Percentiles rank a stretch among this genome's conserved stretches.
phyloP scores from a whole-genome alignment of 2,329 filamentous ascomycete species.

The Spiromastix sp. region DNA sequence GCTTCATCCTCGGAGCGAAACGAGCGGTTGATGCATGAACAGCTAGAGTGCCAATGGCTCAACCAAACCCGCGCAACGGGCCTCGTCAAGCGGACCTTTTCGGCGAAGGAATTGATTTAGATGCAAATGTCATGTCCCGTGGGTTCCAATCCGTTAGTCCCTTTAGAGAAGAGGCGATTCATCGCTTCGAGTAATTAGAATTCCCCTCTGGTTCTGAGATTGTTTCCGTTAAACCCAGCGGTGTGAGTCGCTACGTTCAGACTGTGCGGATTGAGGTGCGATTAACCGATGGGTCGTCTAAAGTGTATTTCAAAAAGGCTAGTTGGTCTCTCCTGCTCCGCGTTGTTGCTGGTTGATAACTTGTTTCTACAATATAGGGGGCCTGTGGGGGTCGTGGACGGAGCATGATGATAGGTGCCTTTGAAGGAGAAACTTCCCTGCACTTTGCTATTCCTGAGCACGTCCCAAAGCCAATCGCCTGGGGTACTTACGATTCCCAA shows the following conservation, averaged over 20 bases:
- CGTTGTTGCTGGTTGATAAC: background rate
- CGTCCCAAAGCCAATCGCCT: constrained; percentile 19
- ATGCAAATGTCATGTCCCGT: constrained; percentile 4
- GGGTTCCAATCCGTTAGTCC: background rate
- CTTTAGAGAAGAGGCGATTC: background rate
- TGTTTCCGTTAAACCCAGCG: background rate
- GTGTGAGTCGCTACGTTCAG: background rate
- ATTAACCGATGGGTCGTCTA: background rate
- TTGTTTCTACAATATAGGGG: background rate
- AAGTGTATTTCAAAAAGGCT: background rate
- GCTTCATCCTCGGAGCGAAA: no score
- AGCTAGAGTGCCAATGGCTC: no score
- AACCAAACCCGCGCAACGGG: no score
- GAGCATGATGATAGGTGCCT: constrained; percentile 21
- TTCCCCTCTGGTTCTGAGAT: background rate
- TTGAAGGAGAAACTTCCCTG: constrained; percentile 18
- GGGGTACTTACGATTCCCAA: constrained; percentile 14
- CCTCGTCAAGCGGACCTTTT: background rate
- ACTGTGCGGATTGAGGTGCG: background rate
- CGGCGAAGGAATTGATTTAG: background rate
- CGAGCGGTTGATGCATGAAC: no score
- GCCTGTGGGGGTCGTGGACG: background rate
- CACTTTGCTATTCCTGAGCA: constrained; percentile 15
- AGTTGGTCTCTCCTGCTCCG: background rate
- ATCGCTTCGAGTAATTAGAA: background rate